These are phyloP conservation scores for Dendrostoma leiphaemia DNA, from an alignment of 2,329 filamentous ascomycete species.

Conservation along the genomic window DNA sequence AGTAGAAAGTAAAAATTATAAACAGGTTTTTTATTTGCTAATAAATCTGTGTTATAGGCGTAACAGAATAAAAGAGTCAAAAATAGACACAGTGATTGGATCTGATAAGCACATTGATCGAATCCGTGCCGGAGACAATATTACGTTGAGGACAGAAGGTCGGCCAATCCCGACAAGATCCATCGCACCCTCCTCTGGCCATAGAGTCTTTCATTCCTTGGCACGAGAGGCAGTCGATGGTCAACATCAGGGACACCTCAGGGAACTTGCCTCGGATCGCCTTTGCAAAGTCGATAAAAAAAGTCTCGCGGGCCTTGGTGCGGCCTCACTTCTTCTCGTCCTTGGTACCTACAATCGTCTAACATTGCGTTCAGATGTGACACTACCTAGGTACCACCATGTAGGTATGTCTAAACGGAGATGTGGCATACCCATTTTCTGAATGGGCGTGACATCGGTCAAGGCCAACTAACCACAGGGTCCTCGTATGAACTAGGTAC, in stretches of 20 bases:
- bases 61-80: no score
- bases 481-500: slow-evolving; percentile 60
- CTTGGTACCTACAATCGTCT: slow-evolving; percentile 33
- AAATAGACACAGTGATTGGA: no score
- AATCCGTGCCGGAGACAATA: slow-evolving; percentile 34
- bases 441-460: no score
- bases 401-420: no score
- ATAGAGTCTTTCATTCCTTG: slow-evolving; percentile 40
- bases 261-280: slow-evolving; percentile 45
- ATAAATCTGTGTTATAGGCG: no score
- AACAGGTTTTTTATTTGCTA: no score
- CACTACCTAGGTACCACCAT: no score
- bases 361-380: not conserved
- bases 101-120: no score
- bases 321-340: slow-evolving; percentile 31
- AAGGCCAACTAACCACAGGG: slow-evolving; percentile 40
- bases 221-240: slow-evolving; percentile 59
- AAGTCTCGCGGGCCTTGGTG: slow-evolving; percentile 59
- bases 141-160: slow-evolving; percentile 37
- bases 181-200: slow-evolving; percentile 35
- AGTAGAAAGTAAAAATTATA: no score
- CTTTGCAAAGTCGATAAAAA: slow-evolving; percentile 66
- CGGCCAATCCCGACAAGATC: slow-evolving; percentile 40
- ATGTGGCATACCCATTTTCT: no score
- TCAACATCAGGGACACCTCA: slow-evolving; percentile 51